phyloP scores from a whole-genome alignment of 768 basidiomycete species.

The Lactarius sp. region DNA sequence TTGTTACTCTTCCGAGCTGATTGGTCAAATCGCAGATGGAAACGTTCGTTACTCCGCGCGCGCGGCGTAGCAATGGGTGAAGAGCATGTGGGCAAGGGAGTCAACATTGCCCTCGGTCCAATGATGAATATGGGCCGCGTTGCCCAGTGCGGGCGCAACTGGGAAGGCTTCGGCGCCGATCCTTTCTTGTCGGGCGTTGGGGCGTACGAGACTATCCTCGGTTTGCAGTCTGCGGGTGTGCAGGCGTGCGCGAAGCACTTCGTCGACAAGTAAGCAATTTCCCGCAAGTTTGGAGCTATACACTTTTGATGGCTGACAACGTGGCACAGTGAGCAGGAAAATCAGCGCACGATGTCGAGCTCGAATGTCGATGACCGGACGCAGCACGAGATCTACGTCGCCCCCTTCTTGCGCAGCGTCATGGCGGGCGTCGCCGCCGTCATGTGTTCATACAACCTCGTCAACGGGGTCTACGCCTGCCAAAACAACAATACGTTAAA shows the following conservation, averaged over 20 bases:
- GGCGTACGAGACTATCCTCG: constrained; percentile 76
- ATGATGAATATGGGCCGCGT: constrained; percentile 88
- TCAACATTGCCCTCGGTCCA: constrained; percentile 69
- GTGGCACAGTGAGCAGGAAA: constrained; percentile 60
- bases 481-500: constrained; percentile 69
- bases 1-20: background rate
- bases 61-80: constrained; percentile 76
- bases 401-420: constrained; percentile 64
- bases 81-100: constrained; percentile 81
- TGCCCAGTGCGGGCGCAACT: constrained; percentile 79
- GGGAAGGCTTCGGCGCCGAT: constrained; percentile 95
- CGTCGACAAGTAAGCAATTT: constrained; percentile 57
- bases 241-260: constrained; percentile 86
- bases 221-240: constrained; percentile 73
- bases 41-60: constrained; percentile 68
- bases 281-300: background rate
- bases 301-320: background rate
- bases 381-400: constrained; percentile 68
- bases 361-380: constrained; percentile 80
- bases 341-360: constrained; percentile 47
- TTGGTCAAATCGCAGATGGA: constrained; percentile 45
- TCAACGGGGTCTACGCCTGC: constrained; percentile 71
- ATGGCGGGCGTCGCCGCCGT: constrained; percentile 69
- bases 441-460: constrained; percentile 74
- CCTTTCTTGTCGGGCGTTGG: constrained; percentile 80